These are phyloP conservation scores for Rusavskia elegans DNA, from an alignment of 495 filamentous ascomycete genomes.

Conservation along the genomic window DNA sequence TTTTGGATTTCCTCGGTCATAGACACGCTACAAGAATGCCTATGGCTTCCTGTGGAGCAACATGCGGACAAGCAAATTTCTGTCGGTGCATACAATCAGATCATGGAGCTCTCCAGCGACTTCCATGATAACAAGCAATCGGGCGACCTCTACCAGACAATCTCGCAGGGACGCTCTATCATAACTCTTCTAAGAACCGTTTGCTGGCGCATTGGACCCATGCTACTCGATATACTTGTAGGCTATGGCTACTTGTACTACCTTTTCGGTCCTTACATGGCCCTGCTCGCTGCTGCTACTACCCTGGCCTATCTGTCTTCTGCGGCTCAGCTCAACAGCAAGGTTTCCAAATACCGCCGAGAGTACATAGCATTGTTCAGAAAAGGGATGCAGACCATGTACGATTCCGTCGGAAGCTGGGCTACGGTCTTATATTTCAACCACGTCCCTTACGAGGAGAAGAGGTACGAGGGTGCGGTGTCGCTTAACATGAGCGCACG, in stretches of 20 bases:
- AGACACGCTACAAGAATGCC: slow-evolving; percentile 33
- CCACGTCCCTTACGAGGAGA: slow-evolving; percentile 46
- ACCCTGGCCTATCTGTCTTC: slow-evolving; percentile 46
- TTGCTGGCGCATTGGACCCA: slow-evolving; percentile 50
- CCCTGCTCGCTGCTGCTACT: slow-evolving; percentile 48
- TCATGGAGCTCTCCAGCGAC: slow-evolving; percentile 64
- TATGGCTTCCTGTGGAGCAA: slow-evolving; percentile 53
- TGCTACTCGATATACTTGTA: slow-evolving; percentile 53
- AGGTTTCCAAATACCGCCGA: slow-evolving; percentile 14
- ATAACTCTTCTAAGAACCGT: slow-evolving; percentile 48
- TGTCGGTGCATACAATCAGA: slow-evolving; percentile 52
- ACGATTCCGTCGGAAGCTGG: slow-evolving; percentile 53
- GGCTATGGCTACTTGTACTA: slow-evolving; percentile 51
- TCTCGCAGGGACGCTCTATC: slow-evolving; percentile 47
- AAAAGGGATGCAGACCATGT: slow-evolving; percentile 41
- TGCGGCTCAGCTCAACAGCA: slow-evolving; percentile 33
- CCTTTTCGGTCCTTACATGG: slow-evolving; percentile 60
- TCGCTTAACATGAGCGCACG: slow-evolving; percentile 11
- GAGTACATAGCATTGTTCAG: slow-evolving; percentile 3
- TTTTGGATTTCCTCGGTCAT: slow-evolving; percentile 37
- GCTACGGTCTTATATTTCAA: slow-evolving; percentile 57
- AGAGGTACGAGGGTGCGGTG: slow-evolving; percentile 34
- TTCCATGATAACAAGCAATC: slow-evolving; percentile 64
- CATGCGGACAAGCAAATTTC: slow-evolving; percentile 45
- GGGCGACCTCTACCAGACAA: slow-evolving; percentile 51